Conservation (phyloP, 176 grass and related monocot species). For the Carex kokanica region DNA sequence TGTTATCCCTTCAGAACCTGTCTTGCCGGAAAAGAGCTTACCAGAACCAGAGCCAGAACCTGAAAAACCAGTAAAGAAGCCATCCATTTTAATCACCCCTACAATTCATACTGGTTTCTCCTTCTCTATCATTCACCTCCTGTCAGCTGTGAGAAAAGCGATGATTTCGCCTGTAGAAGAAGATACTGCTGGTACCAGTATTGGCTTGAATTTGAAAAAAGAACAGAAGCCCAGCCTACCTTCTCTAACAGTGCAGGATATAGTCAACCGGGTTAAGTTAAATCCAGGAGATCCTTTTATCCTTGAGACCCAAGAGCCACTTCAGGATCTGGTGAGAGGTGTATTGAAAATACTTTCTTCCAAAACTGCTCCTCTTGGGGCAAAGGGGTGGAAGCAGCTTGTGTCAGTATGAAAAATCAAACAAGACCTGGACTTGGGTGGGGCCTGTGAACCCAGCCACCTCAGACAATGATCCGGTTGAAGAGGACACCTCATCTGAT, state of each 20-base stretch:
- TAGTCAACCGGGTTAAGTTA: conserved; percentile 66
- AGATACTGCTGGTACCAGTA: conserved; percentile 15
- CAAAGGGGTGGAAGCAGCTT: conserved; percentile 84
- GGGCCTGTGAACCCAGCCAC: conserved; percentile 47
- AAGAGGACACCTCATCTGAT: conserved; percentile 91
- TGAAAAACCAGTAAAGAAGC: conserved; percentile 83
- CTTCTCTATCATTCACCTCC: conserved; percentile 91
- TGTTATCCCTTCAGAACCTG: conserved; percentile 38
- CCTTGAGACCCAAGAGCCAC: conserved; percentile 98
- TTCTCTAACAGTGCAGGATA: conserved; percentile 72
- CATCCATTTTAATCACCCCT: conserved; percentile 72
- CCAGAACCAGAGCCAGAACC: conserved; percentile 45
- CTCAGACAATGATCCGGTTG: conserved; percentile 54
- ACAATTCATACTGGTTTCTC: conserved; percentile 94
- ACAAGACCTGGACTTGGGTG: conserved; percentile 91
- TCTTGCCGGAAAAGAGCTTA: conserved; percentile 34
- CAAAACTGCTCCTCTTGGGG: conserved; percentile 90
- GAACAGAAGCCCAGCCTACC: conserved; percentile 36
- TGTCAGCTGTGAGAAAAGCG: conserved; percentile 81
- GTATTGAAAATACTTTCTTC: conserved; percentile 92
- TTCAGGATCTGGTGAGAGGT: conserved; percentile 91
- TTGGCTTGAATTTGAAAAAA: neutral
- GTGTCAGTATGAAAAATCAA: conserved; percentile 80
- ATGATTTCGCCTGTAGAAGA: conserved; percentile 62
- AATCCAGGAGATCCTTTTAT: conserved; percentile 91